phyloP scores from a whole-genome alignment of 768 basidiomycete species.

The Phaffia australis region DNA sequence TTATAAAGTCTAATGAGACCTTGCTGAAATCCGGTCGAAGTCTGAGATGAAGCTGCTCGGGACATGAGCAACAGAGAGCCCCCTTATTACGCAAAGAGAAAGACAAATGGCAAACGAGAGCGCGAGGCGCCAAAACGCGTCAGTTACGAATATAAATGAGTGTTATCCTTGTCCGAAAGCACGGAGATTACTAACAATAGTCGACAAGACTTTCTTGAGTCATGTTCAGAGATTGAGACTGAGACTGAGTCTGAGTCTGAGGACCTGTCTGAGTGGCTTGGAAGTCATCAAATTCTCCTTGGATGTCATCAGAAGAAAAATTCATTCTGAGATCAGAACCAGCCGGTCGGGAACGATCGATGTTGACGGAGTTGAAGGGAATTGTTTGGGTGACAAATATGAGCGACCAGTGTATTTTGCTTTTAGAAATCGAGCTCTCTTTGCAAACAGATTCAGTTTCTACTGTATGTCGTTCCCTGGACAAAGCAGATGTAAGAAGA shows the following conservation, averaged over 20 bases:
- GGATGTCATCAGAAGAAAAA: neutral
- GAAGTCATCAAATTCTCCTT: neutral
- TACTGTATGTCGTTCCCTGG: no score
- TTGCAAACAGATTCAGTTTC: no score
- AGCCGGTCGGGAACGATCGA: no score
- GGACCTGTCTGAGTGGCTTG: conserved; percentile 4
- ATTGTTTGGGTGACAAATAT: no score
- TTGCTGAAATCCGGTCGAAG: neutral
- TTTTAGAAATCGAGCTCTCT: no score
- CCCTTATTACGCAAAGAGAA: neutral
- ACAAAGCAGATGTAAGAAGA: no score
- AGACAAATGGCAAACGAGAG: neutral
- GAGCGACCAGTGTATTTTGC: no score
- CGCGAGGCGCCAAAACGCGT: neutral
- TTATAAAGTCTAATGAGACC: conserved; percentile 9
- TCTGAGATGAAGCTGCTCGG: neutral
- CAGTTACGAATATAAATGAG: neutral
- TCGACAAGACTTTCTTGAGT: conserved; percentile 4
- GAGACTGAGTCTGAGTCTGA: conserved; percentile 10
- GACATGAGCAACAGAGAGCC: neutral
- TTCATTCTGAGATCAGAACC: no score
- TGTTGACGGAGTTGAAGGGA: no score
- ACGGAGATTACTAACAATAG: conserved; percentile 17
- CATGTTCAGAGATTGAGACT: neutral
- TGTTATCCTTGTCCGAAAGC: neutral